phyloP scores from a whole-genome alignment of 352 stramenopile species.

The Pseudoperonospora humuli region DNA sequence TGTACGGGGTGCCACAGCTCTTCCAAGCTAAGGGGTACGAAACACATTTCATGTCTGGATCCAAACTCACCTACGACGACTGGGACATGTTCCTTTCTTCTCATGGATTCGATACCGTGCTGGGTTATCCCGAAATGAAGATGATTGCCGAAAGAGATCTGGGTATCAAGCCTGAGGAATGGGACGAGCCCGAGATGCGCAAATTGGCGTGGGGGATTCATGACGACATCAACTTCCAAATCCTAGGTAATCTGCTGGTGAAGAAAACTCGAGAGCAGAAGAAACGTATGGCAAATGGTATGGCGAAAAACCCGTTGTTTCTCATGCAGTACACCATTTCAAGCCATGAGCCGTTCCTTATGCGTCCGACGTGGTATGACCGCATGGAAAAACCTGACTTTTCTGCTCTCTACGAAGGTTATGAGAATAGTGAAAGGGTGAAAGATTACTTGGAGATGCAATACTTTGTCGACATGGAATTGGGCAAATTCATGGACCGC shows the following conservation, averaged over 20 bases:
- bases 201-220: slow-evolving; percentile 30
- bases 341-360: slow-evolving; percentile 30
- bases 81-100: slow-evolving; percentile 31
- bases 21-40: slow-evolving; percentile 39
- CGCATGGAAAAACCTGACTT: slow-evolving; percentile 26
- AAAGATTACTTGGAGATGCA: slow-evolving; percentile 4
- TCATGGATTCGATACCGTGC: slow-evolving; percentile 36
- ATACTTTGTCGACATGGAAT: slow-evolving; percentile 3
- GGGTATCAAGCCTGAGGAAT: slow-evolving; percentile 21
- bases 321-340: slow-evolving; percentile 45
- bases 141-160: slow-evolving; percentile 16
- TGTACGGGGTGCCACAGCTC: slow-evolving; percentile 34
- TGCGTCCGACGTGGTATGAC: slow-evolving; percentile 27
- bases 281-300: slow-evolving; percentile 4
- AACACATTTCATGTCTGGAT: slow-evolving; percentile 30
- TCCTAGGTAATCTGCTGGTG: slow-evolving; percentile 32
- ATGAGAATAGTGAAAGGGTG: neutral
- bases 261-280: slow-evolving; percentile 26
- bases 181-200: slow-evolving; percentile 4
- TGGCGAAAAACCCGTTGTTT: slow-evolving; percentile 33
- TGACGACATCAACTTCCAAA: slow-evolving; percentile 34
- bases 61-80: slow-evolving; percentile 23
- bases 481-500: slow-evolving; percentile 6
- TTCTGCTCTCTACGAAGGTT: slow-evolving; percentile 13
- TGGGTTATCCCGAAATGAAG: slow-evolving; percentile 19